These are phyloP conservation scores for Dioszegia hungarica DNA, from an alignment of 768 basidiomycete species.

Conservation along the genomic window DNA sequence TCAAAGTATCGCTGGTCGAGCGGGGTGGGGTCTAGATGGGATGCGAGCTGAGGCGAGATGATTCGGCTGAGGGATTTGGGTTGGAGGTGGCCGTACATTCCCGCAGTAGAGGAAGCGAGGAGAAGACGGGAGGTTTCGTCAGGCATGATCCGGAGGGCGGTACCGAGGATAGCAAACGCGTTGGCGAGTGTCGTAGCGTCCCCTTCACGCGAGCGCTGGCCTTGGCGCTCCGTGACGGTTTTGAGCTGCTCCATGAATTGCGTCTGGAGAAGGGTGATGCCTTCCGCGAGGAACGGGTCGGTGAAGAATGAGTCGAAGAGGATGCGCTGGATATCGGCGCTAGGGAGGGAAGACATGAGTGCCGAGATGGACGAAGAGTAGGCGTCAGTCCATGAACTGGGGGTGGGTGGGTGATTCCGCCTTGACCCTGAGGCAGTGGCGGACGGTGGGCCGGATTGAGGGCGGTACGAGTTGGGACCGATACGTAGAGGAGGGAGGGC, in stretches of 20 bases:
- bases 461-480: not conserved
- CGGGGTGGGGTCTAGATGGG: constrained; percentile 24
- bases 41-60: constrained; percentile 14
- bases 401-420: no score
- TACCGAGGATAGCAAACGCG: constrained; percentile 34
- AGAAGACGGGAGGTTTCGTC: constrained; percentile 36
- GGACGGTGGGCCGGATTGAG: not conserved
- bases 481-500: not conserved
- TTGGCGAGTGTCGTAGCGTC: constrained; percentile 42
- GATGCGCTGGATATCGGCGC: constrained; percentile 31
- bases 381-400: constrained; percentile 16
- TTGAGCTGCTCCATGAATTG: constrained; percentile 30
- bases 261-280: constrained; percentile 34
- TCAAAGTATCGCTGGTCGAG: constrained; percentile 43
- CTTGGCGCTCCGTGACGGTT: constrained; percentile 13
- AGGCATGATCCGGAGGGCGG: constrained; percentile 33
- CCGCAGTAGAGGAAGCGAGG: constrained; percentile 18
- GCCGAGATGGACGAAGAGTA: constrained; percentile 27
- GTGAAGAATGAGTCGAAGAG: constrained; percentile 37
- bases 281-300: constrained; percentile 36
- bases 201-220: constrained; percentile 11
- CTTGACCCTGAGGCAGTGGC: no score
- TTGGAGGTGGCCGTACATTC: constrained; percentile 1
- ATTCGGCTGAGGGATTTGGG: constrained; percentile 15
- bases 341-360: constrained; percentile 25